These are phyloP conservation scores for Puccinellia tenuiflora DNA, from an alignment of 176 grass and related monocot species.

Conservation along the genomic window DNA sequence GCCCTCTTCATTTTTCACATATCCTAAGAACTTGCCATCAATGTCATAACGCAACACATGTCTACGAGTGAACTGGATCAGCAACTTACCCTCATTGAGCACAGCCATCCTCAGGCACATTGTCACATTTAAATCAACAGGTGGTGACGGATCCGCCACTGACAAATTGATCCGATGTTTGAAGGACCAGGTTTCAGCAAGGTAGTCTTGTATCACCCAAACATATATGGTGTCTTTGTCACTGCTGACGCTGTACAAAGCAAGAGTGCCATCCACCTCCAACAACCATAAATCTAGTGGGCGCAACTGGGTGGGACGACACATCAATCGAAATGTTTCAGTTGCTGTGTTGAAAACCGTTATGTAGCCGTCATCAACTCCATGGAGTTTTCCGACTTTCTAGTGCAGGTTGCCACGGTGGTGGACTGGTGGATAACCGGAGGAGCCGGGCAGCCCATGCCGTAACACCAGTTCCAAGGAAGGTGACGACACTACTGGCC, in stretches of 20 bases:
- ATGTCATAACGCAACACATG: neutral
- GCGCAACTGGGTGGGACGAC: neutral
- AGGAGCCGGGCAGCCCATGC: neutral
- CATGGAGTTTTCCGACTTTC: neutral
- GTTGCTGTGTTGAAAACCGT: neutral
- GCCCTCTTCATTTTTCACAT: neutral
- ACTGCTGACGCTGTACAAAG: neutral
- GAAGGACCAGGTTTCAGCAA: neutral
- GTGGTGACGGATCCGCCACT: neutral
- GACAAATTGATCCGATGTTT: neutral
- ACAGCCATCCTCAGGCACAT: neutral
- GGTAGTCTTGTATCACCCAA: neutral
- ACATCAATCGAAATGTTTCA: neutral
- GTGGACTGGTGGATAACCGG: neutral
- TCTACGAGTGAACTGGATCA: neutral
- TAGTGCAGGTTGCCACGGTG: neutral
- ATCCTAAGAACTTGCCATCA: neutral
- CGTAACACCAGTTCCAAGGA: neutral
- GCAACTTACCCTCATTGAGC: neutral
- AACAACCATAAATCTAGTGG: neutral
- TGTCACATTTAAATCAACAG: neutral
- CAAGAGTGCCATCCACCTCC: neutral
- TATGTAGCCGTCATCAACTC: neutral
- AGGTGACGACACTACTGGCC: neutral
- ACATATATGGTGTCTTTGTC: neutral